These are phyloP conservation scores for Quercus robur DNA, from an alignment of 306 rosid species.

Conservation along the genomic window DNA sequence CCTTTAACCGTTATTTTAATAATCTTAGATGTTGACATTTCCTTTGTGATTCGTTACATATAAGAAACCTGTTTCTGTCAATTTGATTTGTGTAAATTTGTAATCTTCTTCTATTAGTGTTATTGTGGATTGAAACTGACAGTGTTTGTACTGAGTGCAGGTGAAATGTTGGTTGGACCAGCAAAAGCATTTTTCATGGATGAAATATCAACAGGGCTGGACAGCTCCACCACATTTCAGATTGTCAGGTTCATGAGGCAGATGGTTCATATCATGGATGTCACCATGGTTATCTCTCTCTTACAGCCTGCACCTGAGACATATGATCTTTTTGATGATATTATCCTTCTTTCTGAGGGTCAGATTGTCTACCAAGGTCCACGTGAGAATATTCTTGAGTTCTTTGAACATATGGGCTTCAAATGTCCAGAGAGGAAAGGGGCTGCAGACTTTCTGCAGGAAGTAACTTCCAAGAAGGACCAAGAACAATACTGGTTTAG, in stretches of 20 bases:
- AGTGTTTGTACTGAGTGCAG: slow-evolving; percentile 30
- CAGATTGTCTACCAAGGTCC: slow-evolving; percentile 82
- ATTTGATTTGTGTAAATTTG: not conserved
- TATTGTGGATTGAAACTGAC: not conserved
- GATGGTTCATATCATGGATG: slow-evolving; percentile 81
- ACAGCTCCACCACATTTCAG: slow-evolving; percentile 88
- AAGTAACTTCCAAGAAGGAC: slow-evolving; percentile 81
- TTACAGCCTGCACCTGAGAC: slow-evolving; percentile 49
- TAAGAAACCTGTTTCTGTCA: not conserved
- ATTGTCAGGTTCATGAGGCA: slow-evolving; percentile 78
- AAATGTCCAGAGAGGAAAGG: slow-evolving; percentile 85
- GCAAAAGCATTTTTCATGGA: slow-evolving; percentile 82
- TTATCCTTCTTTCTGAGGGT: slow-evolving; percentile 70
- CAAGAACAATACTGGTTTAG: slow-evolving; percentile 79
- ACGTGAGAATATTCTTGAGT: slow-evolving; percentile 48
- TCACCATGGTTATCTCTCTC: slow-evolving; percentile 69
- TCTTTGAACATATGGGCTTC: slow-evolving; percentile 54
- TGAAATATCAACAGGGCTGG: slow-evolving; percentile 90
- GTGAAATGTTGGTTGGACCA: slow-evolving; percentile 92
- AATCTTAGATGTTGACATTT: not conserved
- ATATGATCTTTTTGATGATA: slow-evolving; percentile 35
- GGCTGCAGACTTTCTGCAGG: slow-evolving; percentile 78
- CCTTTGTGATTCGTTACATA: not conserved
- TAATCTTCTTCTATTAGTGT: not conserved
- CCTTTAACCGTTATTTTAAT: no score